Evolutionary conservation across 1,284 basidiomycete species (phyloP), one percentile per base, ranked within the genome.

Genomic region (Irpex sp.): DNA sequence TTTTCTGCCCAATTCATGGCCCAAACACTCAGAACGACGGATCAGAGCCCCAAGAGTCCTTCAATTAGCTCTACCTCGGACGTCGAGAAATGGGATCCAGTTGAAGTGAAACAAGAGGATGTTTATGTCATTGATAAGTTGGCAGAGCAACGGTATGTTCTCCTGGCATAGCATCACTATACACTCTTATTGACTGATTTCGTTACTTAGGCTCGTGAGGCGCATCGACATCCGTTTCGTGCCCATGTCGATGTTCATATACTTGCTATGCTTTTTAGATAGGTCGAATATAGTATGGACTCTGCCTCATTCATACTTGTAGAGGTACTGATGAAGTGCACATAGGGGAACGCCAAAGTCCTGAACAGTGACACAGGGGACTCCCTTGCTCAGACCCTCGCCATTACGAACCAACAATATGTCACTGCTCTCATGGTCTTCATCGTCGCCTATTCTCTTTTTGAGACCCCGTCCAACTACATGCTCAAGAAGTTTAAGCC

Each of bases 401-500:
- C 67, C 39, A 71, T 75, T 51, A 68, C 74, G 13, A 65, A 69
- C 60, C 63, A 70, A 31, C 71, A 77, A 61, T 78, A 76, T 68
- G 65, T 69, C 58, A 58, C 72, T 53, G 75, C 77, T 1, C 72
- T 78, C 54, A 75, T 78, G 70, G 72, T 79, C 47, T 78, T 77
- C 67, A 68, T 74, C 63, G 68, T 76, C 62, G 70, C 73, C n/a
- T 76, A 76, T 67, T 71, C 70, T n/a, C 47, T 75, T 57, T 76
- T 77, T 67, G 74, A 77, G 59, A 74, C 74, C 6, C 75, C 76
- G 13, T 75, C 75, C 15, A 79, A 77, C 64, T 71, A 75, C 62
- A 66, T 81, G 58, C 74, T 82, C 65, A 82, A 82, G 71, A 72
- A 71, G n/a, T 73, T 80, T 39, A 69, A 74, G 11, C 49, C 81